Evolutionary conservation across 2,329 filamentous ascomycete genomes (phyloP).

Genomic region (Lachnellula suecica): DNA sequence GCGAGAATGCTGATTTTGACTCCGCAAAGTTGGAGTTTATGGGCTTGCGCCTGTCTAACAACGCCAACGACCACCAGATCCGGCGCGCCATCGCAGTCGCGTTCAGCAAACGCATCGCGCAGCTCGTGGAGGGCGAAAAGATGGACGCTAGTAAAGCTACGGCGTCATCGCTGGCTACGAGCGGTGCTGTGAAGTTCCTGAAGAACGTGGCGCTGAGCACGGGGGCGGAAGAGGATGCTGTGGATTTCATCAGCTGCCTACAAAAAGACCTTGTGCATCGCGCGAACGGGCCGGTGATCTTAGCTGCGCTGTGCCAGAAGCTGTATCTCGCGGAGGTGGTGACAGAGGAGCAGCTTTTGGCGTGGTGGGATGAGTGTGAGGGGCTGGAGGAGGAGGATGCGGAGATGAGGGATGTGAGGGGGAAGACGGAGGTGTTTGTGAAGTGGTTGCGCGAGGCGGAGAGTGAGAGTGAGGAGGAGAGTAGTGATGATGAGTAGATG

Average conservation of each 20-base stretch:
- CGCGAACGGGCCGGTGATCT: constrained; percentile 62
- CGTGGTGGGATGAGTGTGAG: constrained; percentile 78
- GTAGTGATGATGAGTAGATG: constrained; percentile 10
- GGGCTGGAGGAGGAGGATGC: constrained; percentile 60
- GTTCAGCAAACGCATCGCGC: constrained; percentile 77
- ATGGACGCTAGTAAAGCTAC: constrained; percentile 65
- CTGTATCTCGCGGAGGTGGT: constrained; percentile 82
- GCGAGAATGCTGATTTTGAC: constrained; percentile 78
- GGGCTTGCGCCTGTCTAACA: constrained; percentile 84
- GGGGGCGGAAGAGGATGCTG: constrained; percentile 69
- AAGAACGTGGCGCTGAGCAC: constrained; percentile 60
- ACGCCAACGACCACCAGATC: constrained; percentile 87
- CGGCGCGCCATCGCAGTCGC: constrained; percentile 82
- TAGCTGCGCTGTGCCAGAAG: constrained; percentile 79
- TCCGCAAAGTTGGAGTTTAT: constrained; percentile 84
- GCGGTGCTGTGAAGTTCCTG: constrained; percentile 55
- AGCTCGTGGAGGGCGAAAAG: constrained; percentile 58
- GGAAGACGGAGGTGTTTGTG: constrained; percentile 75
- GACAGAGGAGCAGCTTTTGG: constrained; percentile 83
- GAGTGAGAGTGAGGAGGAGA: constrained; percentile 54
- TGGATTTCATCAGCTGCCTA: constrained; percentile 79
- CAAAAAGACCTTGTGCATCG: constrained; percentile 75
- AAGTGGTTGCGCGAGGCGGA: constrained; percentile 81
- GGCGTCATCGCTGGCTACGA: constrained; percentile 55
- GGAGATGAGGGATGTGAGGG: constrained; percentile 67